Evolutionary conservation across 768 basidiomycete genomes (phyloP).

Genomic region (Kwoniella mangroviensis): DNA sequence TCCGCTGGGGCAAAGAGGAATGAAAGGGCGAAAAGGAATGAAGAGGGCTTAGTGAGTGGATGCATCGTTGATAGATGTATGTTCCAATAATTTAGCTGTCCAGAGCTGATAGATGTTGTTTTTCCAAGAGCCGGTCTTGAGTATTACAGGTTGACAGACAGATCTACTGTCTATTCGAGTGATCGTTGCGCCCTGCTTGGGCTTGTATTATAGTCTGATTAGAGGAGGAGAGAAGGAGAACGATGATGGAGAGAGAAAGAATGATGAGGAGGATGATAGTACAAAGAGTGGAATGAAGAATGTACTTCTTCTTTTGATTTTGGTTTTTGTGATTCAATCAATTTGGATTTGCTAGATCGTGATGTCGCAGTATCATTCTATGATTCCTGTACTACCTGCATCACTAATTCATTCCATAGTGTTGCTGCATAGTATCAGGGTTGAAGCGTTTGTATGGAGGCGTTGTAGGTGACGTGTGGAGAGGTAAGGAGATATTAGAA

Average conservation of each 20-base stretch:
- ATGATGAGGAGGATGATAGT: not conserved
- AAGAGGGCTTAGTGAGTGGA: constrained; percentile 16
- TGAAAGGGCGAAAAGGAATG: constrained; percentile 18
- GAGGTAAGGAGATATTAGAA: not conserved
- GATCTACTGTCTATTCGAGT: constrained; percentile 20
- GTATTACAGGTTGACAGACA: not conserved
- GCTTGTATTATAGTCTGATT: not conserved
- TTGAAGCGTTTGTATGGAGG: not conserved
- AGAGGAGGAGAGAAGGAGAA: not conserved
- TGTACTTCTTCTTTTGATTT: not conserved
- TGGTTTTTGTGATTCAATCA: not conserved
- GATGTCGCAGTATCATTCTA: not conserved
- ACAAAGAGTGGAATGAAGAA: constrained; percentile 5
- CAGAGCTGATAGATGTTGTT: constrained; percentile 15
- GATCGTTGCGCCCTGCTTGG: constrained; percentile 18
- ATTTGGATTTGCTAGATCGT: not conserved
- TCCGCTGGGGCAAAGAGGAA: constrained; percentile 7
- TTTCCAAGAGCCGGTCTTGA: constrained; percentile 16
- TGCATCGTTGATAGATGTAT: not conserved
- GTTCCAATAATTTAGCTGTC: constrained; percentile 4
- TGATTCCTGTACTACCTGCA: not conserved
- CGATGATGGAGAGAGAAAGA: not conserved
- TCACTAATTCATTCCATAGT: not conserved
- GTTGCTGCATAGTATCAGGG: constrained; percentile 1
- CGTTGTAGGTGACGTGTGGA: constrained; percentile 9